A percentile compares a stretch with the other conserved stretches of the same genome.
These are phyloP conservation scores for Luffa acutangula DNA, from an alignment of 306 rosid species.

Conservation along the genomic window DNA sequence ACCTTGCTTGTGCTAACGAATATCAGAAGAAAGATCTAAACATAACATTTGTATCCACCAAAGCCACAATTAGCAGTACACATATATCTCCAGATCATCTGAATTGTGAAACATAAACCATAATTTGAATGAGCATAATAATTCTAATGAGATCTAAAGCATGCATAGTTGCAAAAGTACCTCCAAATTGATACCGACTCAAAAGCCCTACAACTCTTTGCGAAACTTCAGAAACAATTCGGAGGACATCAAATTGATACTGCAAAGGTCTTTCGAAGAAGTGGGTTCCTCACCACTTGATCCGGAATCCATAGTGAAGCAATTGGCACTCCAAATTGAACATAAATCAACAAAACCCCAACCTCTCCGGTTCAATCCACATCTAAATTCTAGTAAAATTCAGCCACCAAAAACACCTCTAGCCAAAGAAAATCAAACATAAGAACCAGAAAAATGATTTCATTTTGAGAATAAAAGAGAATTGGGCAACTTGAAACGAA, in stretches of 20 bases:
- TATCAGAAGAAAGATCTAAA: background rate
- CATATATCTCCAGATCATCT: background rate
- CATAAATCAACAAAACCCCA: background rate
- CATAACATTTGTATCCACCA: background rate
- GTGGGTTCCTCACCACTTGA: slow-evolving; percentile 47
- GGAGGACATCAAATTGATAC: slow-evolving; percentile 59
- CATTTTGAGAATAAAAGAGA: background rate
- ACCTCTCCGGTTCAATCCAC: background rate
- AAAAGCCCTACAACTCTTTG: slow-evolving; percentile 61
- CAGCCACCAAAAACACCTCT: background rate
- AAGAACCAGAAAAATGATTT: background rate
- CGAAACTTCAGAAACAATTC: slow-evolving; percentile 80
- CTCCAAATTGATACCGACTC: slow-evolving; percentile 82
- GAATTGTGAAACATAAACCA: background rate
- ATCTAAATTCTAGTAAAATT: background rate
- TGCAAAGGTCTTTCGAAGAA: slow-evolving; percentile 66
- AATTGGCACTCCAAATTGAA: slow-evolving; percentile 13
- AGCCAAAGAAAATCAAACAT: background rate
- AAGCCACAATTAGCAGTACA: background rate
- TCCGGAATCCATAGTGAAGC: slow-evolving; percentile 32
- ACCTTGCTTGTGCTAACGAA: background rate
- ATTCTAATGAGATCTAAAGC: background rate
- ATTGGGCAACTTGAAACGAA: background rate
- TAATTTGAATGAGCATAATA: background rate
- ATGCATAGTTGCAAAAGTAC: slow-evolving; percentile 23